A percentile compares a stretch with the other conserved stretches of the same genome.
Conservation (phyloP, 139 green algal genomes). For the Trebouxia sp. region DNA sequence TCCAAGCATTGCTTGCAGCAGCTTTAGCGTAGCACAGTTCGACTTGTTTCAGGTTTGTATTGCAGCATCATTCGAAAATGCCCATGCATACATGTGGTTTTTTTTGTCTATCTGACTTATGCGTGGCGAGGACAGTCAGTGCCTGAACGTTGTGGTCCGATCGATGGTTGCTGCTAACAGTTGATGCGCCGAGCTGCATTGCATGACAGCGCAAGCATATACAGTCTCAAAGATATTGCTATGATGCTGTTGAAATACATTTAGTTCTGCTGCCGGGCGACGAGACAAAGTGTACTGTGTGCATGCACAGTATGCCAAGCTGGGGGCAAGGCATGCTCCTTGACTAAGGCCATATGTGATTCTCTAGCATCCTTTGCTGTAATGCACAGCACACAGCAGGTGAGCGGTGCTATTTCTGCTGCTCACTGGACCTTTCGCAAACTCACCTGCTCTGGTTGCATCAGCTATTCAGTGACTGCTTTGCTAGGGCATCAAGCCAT, state of each 20-base stretch:
- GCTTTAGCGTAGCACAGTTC: background rate
- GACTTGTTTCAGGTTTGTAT: background rate
- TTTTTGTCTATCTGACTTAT: background rate
- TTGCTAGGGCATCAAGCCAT: background rate
- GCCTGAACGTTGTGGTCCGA: no score
- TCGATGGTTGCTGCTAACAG: no score
- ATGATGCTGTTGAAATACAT: no score
- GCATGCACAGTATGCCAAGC: background rate
- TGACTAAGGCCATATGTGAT: background rate
- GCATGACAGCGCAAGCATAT: no score
- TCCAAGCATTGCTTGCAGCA: background rate
- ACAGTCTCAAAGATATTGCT: no score
- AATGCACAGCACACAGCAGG: conserved; percentile 17
- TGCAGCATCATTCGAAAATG: background rate
- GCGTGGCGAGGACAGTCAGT: no score
- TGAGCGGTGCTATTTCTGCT: background rate
- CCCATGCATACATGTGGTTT: background rate
- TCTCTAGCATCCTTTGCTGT: background rate
- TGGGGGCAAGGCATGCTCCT: background rate
- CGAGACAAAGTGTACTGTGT: no score
- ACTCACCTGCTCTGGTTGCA: no score
- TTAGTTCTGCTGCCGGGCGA: no score
- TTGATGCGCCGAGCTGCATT: no score
- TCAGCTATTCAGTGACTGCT: background rate
- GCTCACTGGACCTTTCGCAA: no score